Conservation (phyloP, 306 rosid genomes). For the Quercus variabilis region DNA sequence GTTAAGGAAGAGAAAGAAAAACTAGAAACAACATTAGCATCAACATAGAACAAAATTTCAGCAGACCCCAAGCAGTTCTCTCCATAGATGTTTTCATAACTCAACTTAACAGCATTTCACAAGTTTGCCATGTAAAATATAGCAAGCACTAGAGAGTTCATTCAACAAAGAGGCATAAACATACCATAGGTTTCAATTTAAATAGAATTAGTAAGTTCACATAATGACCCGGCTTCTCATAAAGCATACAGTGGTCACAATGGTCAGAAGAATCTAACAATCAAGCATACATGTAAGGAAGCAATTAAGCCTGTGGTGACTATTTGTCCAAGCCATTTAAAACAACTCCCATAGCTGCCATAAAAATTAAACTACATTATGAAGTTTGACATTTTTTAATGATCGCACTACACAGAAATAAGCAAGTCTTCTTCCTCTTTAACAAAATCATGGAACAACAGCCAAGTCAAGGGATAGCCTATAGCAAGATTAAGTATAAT, state of each 20-base stretch:
- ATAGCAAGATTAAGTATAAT: background rate
- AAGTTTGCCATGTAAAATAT: background rate
- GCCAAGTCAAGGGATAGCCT: background rate
- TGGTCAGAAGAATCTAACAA: background rate
- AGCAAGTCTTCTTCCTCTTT: too few species aligned
- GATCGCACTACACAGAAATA: too few species aligned
- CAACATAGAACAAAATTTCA: background rate
- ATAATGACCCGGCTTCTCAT: too few species aligned
- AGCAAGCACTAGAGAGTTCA: background rate
- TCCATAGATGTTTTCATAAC: background rate
- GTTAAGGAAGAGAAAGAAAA: conserved; percentile 51
- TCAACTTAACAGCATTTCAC: background rate
- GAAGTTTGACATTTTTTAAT: background rate
- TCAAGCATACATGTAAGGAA: background rate
- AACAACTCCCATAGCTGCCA: background rate
- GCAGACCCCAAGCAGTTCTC: background rate
- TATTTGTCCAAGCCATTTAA: background rate
- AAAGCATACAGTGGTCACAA: background rate
- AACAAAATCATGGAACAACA: background rate
- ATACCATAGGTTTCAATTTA: background rate
- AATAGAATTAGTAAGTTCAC: background rate
- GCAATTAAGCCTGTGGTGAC: background rate
- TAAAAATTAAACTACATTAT: background rate
- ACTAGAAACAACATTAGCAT: background rate
- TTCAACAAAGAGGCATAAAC: background rate